Base-by-base conservation (phyloP, 192 early-diverging fungal genomes). In the Entrophospora sp. region DNA sequence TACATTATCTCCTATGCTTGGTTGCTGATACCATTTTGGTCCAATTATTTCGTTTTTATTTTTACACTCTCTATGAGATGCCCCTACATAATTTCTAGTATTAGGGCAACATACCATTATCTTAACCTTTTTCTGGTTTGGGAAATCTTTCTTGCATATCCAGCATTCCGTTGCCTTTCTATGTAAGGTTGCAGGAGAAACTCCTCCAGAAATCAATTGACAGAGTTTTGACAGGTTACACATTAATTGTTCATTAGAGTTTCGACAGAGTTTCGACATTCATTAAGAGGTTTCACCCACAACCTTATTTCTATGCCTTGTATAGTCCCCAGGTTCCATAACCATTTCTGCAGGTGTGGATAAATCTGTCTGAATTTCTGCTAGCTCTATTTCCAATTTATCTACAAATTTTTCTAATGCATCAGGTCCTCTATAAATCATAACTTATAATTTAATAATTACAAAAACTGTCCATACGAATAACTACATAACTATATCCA, bases 131-230 rank as follows among this genome's bases (percentile, higher is more conserved):
- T n/a, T n/a, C n/a, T n/a, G 35, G 4, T 58, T 38, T 5, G 36
- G 3, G 36, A 58, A 58, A 58, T 5, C 7, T n/a, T 58, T 58
- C 56, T 58, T 38, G n/a, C 56, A 58, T 20, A 58, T 61, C 1
- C 14, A 30, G 7, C 25, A 61, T 61, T 44, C 59, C 27, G 1
- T 61, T 5, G 25, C 59, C n/a, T 61, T 13, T 30, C 43, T 61
- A 10, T 3, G 43, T 43, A 20, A n/a, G n/a, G n/a, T n/a, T n/a
- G n/a, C n/a, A n/a, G n/a, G n/a, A n/a, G n/a, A n/a, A n/a, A n/a
- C n/a, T n/a, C n/a, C n/a, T n/a, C n/a, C n/a, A n/a, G n/a, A n/a
- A n/a, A n/a, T n/a, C n/a, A n/a, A n/a, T n/a, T n/a, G n/a, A n/a
- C n/a, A n/a, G n/a, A n/a, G n/a, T n/a, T n/a, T n/a, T n/a, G n/a